These are phyloP conservation scores for Yamadazyma taylorii DNA, from an alignment of 1,139 yeast species.

Conservation along the genomic window DNA sequence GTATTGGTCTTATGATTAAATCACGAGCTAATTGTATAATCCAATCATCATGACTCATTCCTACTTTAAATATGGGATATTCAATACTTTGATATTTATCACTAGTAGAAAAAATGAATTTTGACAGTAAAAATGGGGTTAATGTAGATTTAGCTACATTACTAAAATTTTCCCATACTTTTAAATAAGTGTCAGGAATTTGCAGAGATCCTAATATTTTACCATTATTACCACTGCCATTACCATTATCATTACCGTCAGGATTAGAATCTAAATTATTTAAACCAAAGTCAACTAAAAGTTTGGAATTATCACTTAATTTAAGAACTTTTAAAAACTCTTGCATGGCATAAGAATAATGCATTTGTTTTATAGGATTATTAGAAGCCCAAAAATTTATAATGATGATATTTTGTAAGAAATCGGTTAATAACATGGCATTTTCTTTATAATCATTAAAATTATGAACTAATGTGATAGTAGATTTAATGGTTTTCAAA, in stretches of 20 bases:
- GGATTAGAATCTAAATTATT: not conserved
- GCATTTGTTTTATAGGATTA: conserved; percentile 81
- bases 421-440: conserved; percentile 59
- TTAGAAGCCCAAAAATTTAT: conserved; percentile 88
- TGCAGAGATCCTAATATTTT: not conserved
- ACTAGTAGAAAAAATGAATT: conserved; percentile 51
- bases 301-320: conserved; percentile 21
- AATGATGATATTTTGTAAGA: conserved; percentile 68
- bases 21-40: conserved; percentile 66
- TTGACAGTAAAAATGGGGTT: conserved; percentile 72
- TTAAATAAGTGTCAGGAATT: conserved; percentile 18
- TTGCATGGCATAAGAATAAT: conserved; percentile 88
- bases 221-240: too few relatives aligned
- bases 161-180: conserved; percentile 63
- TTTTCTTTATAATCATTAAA: conserved; percentile 65
- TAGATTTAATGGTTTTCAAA: conserved; percentile 43
- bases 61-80: conserved; percentile 36
- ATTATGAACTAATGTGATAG: conserved; percentile 55
- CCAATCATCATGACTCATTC: conserved; percentile 58
- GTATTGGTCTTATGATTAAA: conserved; percentile 47
- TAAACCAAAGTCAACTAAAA: not conserved
- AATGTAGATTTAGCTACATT: conserved; percentile 73
- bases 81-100: conserved; percentile 37
- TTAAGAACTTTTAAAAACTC: conserved; percentile 71
- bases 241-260: conserved; percentile 7